phyloP scores from a whole-genome alignment of 306 rosid genomes.

The Calophaca sinica region DNA sequence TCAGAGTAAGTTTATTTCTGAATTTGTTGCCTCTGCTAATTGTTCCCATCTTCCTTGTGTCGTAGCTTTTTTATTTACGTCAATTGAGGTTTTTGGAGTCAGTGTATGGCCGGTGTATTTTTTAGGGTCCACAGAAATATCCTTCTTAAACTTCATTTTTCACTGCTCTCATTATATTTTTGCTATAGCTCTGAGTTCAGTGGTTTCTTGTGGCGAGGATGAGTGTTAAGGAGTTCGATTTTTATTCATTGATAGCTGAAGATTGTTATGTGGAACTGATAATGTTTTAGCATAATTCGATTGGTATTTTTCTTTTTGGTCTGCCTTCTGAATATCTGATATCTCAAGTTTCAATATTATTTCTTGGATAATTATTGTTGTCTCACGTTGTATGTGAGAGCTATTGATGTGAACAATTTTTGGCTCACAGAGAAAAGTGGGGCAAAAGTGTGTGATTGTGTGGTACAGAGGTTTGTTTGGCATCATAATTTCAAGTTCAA shows the following conservation, averaged over 20 bases:
- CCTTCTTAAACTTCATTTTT: too few relatives aligned
- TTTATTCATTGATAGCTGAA: not conserved
- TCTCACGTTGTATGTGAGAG: not conserved
- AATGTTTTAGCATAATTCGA: not conserved
- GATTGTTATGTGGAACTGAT: not conserved
- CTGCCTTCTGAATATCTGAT: not conserved
- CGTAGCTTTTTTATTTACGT: too few relatives aligned
- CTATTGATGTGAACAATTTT: not conserved
- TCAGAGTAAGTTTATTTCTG: constrained; percentile 67
- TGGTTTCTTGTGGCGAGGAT: not conserved
- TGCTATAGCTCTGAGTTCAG: not conserved
- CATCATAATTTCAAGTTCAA: too few relatives aligned
- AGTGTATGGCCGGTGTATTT: not conserved
- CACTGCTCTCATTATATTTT: not conserved
- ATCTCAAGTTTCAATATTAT: not conserved
- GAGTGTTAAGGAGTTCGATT: not conserved
- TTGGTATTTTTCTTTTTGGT: not conserved
- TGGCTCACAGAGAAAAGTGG: too few relatives aligned
- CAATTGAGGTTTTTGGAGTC: not conserved
- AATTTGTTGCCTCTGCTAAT: not conserved
- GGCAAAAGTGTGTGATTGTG: too few relatives aligned
- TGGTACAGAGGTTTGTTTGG: too few relatives aligned
- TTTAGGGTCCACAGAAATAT: too few relatives aligned
- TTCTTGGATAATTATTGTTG: not conserved
- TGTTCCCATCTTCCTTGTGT: not conserved